Evolutionary conservation across 139 green algal genomes (phyloP), one percentile per base, ranked within the genome.

Genomic region (Auxenochlorella pyrenoidosa): DNA sequence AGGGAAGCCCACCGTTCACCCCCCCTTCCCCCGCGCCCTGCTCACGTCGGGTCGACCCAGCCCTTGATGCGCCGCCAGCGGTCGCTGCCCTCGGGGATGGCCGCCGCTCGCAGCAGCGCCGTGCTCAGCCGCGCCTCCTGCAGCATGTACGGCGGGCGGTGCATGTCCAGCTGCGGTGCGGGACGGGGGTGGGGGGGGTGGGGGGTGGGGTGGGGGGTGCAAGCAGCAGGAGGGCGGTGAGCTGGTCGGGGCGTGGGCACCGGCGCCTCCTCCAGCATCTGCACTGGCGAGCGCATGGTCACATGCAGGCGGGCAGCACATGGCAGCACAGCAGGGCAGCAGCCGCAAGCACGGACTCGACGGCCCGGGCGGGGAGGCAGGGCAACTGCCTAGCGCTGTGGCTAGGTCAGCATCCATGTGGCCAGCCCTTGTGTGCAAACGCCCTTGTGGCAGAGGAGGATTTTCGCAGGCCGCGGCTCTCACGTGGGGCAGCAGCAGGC

Each of bases 401-500:
- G n/a, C n/a, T n/a, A n/a, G n/a, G n/a, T n/a, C n/a, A n/a, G n/a
- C n/a, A n/a, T n/a, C n/a, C n/a, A n/a, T n/a, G n/a, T n/a, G 10
- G 47, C 47, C 47, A 54, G 24, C 60, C 60, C 15, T 4, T 71
- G 63, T 36, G 12, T 34, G 63, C 63, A 2, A 3, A 36, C 26
- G 26, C 63, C 5, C 63, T 8, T 12, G 3, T 5, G 30, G 2
- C 63, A n/a, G 22, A 22, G 2, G 28, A 51, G 22, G 1, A 16
- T 10, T n/a, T n/a, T n/a, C n/a, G n/a, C n/a, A n/a, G n/a, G n/a
- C n/a, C n/a, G n/a, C n/a, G n/a, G n/a, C n/a, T n/a, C 75, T 58
- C 43, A 81, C 75, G 83, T 94, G 58, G 22, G 93, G 93, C 59
- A 95, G 87, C 65, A 96, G 73, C 36, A 96, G 89, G 21, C 93